These are phyloP conservation scores for Russula sp. DNA, from an alignment of 768 basidiomycete genomes.

Conservation along the genomic window DNA sequence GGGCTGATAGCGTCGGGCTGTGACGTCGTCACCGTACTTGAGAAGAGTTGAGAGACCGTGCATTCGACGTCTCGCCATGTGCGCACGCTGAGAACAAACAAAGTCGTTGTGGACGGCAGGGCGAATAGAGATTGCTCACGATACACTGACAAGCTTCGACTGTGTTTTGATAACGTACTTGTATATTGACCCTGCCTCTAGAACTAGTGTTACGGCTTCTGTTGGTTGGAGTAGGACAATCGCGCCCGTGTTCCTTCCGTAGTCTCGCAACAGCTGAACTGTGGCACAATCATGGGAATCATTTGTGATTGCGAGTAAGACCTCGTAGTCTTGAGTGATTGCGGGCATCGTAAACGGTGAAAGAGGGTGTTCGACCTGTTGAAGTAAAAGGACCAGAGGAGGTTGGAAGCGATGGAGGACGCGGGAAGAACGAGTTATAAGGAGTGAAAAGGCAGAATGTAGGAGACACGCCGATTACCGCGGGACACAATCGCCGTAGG, in stretches of 20 bases:
- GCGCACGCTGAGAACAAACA: slow-evolving; percentile 41
- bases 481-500: slow-evolving; percentile 19
- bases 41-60: slow-evolving; percentile 55
- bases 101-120: neutral
- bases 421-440: slow-evolving; percentile 18
- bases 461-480: slow-evolving; percentile 18
- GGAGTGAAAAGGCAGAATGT: slow-evolving; percentile 3
- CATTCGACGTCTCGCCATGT: slow-evolving; percentile 63
- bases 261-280: slow-evolving; percentile 59
- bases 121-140: slow-evolving; percentile 39
- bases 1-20: slow-evolving; percentile 34
- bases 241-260: slow-evolving; percentile 49
- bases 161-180: slow-evolving; percentile 62
- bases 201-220: slow-evolving; percentile 58
- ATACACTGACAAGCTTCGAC: slow-evolving; percentile 62
- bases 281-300: slow-evolving; percentile 60
- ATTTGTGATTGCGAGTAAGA: slow-evolving; percentile 63
- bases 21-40: slow-evolving; percentile 31
- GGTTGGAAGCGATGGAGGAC: slow-evolving; percentile 10
- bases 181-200: slow-evolving; percentile 65
- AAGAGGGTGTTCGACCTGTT: slow-evolving; percentile 39
- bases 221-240: slow-evolving; percentile 54
- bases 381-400: slow-evolving; percentile 10
- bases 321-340: slow-evolving; percentile 52
- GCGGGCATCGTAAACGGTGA: slow-evolving; percentile 46